Evolutionary conservation across 78 protist genomes (phyloP).

Genomic region (Dictyostelium intermedium): DNA sequence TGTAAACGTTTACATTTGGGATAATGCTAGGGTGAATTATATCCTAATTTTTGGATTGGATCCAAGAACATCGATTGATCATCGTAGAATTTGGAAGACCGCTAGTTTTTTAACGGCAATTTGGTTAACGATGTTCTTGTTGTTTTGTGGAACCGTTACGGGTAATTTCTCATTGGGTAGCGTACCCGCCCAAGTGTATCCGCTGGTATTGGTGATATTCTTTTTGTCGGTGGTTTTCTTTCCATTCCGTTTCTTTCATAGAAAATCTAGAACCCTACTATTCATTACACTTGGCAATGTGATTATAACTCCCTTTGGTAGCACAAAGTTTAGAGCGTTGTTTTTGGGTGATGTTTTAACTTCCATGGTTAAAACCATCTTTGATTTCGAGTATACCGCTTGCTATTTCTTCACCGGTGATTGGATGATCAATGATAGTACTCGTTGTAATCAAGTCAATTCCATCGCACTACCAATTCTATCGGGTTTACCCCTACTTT

Average conservation of each 20-base stretch:
- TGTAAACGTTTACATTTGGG: conserved; percentile 53
- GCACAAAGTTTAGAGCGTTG: conserved; percentile 51
- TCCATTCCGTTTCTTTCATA: conserved; percentile 71
- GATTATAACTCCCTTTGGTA: conserved; percentile 59
- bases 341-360: conserved; percentile 72
- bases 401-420: conserved; percentile 73
- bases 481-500: conserved; percentile 57
- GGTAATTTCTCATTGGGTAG: conserved; percentile 33
- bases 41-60: conserved; percentile 65
- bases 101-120: conserved; percentile 42
- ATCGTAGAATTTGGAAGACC: conserved; percentile 44
- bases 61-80: conserved; percentile 46
- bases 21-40: conserved; percentile 28
- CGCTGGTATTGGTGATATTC: conserved; percentile 54
- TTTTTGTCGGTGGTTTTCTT: conserved; percentile 47
- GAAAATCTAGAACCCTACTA: conserved; percentile 39
- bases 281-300: conserved; percentile 58
- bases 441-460: conserved; percentile 45
- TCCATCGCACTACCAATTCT: conserved; percentile 50
- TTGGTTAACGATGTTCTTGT: conserved; percentile 32
- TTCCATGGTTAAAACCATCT: conserved; percentile 74
- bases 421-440: conserved; percentile 58
- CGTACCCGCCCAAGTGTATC: conserved; percentile 62
- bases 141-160: conserved; percentile 64
- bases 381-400: conserved; percentile 76